These are phyloP conservation scores for Populus trichocarpa DNA, from an alignment of 441 rosid species.

Conservation along the genomic window DNA sequence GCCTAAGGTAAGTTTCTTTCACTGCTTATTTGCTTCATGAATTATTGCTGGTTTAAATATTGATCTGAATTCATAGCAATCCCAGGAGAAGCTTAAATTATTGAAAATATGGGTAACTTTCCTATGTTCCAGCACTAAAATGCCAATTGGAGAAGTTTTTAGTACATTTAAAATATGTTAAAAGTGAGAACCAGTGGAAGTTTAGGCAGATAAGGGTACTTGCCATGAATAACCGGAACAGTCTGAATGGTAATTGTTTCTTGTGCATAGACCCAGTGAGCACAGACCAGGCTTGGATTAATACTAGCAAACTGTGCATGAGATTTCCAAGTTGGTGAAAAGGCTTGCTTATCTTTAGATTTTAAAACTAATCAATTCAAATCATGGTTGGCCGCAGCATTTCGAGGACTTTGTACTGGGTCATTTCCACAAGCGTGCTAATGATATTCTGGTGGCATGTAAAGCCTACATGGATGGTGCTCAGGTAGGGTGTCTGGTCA, in stretches of 20 bases:
- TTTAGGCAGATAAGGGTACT: background rate
- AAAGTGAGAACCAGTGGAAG: background rate
- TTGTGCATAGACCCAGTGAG: background rate
- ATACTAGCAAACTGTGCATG: background rate
- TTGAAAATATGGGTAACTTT: background rate
- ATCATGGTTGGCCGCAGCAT: constrained; percentile 46
- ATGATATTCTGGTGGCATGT: constrained; percentile 65
- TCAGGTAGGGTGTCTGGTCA: constrained; percentile 53
- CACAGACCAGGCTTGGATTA: background rate
- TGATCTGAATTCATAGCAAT: background rate
- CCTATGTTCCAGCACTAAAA: background rate
- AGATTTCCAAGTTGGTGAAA: background rate
- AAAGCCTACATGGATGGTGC: constrained; percentile 73
- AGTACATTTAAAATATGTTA: background rate
- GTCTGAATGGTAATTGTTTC: background rate
- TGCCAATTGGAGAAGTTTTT: background rate
- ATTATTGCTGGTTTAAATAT: background rate
- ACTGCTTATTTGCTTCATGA: background rate
- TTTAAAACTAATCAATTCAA: background rate
- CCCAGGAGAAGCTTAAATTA: background rate
- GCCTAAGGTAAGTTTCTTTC: constrained; percentile 53
- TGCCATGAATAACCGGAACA: background rate
- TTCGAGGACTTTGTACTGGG: constrained; percentile 73
- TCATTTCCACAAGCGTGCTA: constrained; percentile 61
- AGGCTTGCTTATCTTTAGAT: background rate